Evolutionary conservation across 2,329 filamentous ascomycete genomes (phyloP).

Genomic region (Paecilomyces fulvus): DNA sequence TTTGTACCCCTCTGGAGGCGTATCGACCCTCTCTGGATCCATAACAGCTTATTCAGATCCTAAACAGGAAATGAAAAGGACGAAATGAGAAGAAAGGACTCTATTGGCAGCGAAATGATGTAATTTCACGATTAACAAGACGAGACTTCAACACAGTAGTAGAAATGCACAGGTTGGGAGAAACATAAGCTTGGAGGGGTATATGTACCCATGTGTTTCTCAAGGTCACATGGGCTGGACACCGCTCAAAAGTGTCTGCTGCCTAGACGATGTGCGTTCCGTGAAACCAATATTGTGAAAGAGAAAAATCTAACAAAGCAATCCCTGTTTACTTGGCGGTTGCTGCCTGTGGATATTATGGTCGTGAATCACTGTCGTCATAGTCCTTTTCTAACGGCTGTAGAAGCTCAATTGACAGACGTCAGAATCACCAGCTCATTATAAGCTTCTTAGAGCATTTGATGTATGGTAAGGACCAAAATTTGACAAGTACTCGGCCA

Average conservation of each 20-base stretch:
- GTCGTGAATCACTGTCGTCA: neutral
- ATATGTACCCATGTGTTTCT: neutral
- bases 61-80: neutral
- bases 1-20: neutral
- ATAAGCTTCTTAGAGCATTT: neutral
- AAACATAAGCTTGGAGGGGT: neutral
- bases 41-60: neutral
- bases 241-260: neutral
- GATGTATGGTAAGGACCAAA: neutral
- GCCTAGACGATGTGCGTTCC: neutral
- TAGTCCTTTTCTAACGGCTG: neutral
- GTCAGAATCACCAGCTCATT: neutral
- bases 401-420: neutral
- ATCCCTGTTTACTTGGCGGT: neutral
- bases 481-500: neutral
- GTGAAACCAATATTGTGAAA: neutral
- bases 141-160: neutral
- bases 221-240: neutral
- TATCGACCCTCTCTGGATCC: neutral
- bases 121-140: too few species aligned
- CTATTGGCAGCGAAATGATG: too few species aligned
- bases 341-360: neutral
- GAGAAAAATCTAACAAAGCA: neutral
- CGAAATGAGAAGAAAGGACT: too few species aligned
- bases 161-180: neutral